A percentile compares a stretch with the other conserved stretches of the same genome.
Evolutionary conservation across 192 early-diverging fungal genomes (phyloP).

Genomic region (Pecoramyces ruminantium): DNA sequence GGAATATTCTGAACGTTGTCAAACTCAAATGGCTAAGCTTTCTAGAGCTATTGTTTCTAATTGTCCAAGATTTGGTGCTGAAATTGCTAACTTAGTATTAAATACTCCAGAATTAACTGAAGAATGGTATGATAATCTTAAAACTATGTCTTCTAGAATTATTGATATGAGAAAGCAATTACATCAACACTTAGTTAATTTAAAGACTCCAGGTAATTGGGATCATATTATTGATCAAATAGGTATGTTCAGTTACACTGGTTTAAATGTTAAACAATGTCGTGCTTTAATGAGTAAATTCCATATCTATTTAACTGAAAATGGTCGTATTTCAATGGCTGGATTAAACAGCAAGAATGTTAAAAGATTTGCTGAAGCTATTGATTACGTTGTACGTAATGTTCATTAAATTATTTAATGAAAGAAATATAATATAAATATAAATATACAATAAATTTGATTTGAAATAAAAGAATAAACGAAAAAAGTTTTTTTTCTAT

Average conservation of each 20-base stretch:
- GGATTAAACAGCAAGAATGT: constrained; percentile 79
- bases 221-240: constrained; percentile 90
- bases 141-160: constrained; percentile 79
- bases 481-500: no score
- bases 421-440: background rate
- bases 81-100: constrained; percentile 68
- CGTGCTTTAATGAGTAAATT: constrained; percentile 63
- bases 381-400: constrained; percentile 83
- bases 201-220: constrained; percentile 86
- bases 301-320: constrained; percentile 86
- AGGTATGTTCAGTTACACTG: constrained; percentile 98
- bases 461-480: no score
- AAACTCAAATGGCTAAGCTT: constrained; percentile 69
- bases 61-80: constrained; percentile 75
- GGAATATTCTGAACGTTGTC: constrained; percentile 33
- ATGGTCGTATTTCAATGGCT: constrained; percentile 91
- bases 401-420: constrained; percentile 6
- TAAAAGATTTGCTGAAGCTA: constrained; percentile 68
- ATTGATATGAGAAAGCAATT: constrained; percentile 66
- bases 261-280: constrained; percentile 62
- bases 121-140: constrained; percentile 68
- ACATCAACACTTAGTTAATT: constrained; percentile 37
- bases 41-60: constrained; percentile 78
- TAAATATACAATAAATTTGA: background rate
- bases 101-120: constrained; percentile 58